phyloP scores from a whole-genome alignment of 306 rosid genomes.

The Cyamopsis tetragonoloba region DNA sequence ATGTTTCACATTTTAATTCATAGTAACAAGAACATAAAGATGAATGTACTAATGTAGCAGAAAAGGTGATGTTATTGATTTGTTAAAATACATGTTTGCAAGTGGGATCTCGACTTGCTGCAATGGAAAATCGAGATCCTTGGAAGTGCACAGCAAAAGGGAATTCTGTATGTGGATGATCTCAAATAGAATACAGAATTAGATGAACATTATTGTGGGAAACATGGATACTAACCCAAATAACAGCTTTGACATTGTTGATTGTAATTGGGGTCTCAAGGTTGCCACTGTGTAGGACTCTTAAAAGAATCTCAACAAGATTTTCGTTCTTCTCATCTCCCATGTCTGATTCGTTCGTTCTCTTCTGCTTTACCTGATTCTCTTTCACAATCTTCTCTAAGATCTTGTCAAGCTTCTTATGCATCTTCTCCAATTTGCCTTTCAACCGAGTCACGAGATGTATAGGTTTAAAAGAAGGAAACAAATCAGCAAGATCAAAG shows the following conservation, averaged over 20 bases:
- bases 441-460: constrained; percentile 13
- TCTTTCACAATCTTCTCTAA: constrained; percentile 34
- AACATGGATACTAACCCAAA: constrained; percentile 35
- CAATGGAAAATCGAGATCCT: too few relatives aligned
- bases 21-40: neutral
- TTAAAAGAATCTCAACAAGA: constrained; percentile 25
- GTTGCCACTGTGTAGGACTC: neutral
- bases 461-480: constrained; percentile 31
- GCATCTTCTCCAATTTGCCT: constrained; percentile 27
- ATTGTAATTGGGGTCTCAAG: constrained; percentile 25
- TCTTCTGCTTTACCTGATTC: neutral
- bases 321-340: constrained; percentile 5
- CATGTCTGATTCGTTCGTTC: neutral
- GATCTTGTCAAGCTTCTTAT: constrained; percentile 11
- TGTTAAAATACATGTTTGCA: neutral
- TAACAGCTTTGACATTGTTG: constrained; percentile 28
- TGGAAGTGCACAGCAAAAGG: too few relatives aligned
- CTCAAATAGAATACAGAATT: neutral
- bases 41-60: too few relatives aligned
- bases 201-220: neutral
- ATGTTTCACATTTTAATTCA: neutral
- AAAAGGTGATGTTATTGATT: too few relatives aligned
- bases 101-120: too few relatives aligned
- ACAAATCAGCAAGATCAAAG: constrained; percentile 34
- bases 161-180: neutral